Conservation (phyloP, 148 eudicot genomes). For the Heliamphora exappendiculata region DNA sequence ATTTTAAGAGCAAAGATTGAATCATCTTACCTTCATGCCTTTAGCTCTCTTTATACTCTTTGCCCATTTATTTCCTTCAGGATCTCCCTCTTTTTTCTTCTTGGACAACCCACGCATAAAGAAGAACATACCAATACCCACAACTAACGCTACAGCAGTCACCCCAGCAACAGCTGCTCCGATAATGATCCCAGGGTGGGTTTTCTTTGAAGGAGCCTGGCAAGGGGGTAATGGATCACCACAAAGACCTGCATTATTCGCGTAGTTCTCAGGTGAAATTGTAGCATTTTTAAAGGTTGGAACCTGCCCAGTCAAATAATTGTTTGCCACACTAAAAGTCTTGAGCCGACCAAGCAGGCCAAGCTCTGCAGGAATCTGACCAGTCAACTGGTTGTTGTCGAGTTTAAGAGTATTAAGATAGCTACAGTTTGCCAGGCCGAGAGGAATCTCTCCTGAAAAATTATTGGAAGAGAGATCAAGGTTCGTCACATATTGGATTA, state of each 20-base stretch:
- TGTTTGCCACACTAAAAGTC: slow-evolving; percentile 36
- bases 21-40: slow-evolving; percentile 33
- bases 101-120: slow-evolving; percentile 18
- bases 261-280: slow-evolving; percentile 23
- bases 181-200: slow-evolving; percentile 15
- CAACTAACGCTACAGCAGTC: slow-evolving; percentile 11
- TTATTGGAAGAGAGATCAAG: slow-evolving; percentile 52
- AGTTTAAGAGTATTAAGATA: slow-evolving; percentile 39
- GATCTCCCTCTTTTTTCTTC: slow-evolving; percentile 40
- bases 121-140: slow-evolving; percentile 12
- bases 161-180: slow-evolving; percentile 32
- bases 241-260: slow-evolving; percentile 39
- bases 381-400: slow-evolving; percentile 35
- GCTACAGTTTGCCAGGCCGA: slow-evolving; percentile 30
- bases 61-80: slow-evolving; percentile 46
- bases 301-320: slow-evolving; percentile 37
- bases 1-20: background rate
- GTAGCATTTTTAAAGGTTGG: slow-evolving; percentile 16
- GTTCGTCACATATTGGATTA: slow-evolving; percentile 21
- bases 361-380: slow-evolving; percentile 38
- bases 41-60: slow-evolving; percentile 35
- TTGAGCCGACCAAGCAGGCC: slow-evolving; percentile 33
- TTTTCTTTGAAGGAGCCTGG: slow-evolving; percentile 10
- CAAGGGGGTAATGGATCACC: slow-evolving; percentile 34
- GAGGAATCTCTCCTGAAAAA: slow-evolving; percentile 44